Conservation (phyloP, 1,284 basidiomycete species). For the Cryptococcus sp. region DNA sequence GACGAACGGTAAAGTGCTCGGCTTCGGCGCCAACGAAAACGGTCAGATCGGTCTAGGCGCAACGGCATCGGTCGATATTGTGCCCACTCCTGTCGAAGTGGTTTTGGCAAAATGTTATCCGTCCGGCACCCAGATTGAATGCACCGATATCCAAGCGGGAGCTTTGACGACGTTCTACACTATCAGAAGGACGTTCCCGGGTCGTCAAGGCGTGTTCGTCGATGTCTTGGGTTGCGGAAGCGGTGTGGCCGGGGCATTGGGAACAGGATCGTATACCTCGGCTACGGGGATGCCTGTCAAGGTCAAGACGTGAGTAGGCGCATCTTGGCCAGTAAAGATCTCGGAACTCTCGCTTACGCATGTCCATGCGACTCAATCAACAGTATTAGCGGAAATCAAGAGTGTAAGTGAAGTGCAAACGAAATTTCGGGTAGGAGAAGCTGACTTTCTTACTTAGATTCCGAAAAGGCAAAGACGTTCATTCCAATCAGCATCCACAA, state of each 20-base stretch:
- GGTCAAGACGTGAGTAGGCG: slow-evolving; percentile 62
- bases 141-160: slow-evolving; percentile 69
- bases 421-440: background rate
- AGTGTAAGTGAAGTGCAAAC: slow-evolving; percentile 62
- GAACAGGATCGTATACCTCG: slow-evolving; percentile 76
- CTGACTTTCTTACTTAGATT: slow-evolving; percentile 58
- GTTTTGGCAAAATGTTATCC: slow-evolving; percentile 62
- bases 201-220: slow-evolving; percentile 52
- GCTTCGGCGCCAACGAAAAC: slow-evolving; percentile 83
- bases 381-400: slow-evolving; percentile 73
- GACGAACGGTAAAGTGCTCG: slow-evolving; percentile 73
- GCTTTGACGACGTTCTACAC: slow-evolving; percentile 65
- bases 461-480: slow-evolving; percentile 64
- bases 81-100: slow-evolving; percentile 84
- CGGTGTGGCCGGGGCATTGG: slow-evolving; percentile 79
- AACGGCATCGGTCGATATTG: slow-evolving; percentile 67
- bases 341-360: too few relatives aligned
- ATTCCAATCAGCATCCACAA: slow-evolving; percentile 70
- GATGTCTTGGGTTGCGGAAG: slow-evolving; percentile 81
- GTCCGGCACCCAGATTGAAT: slow-evolving; percentile 62
- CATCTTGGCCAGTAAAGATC: background rate
- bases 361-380: background rate
- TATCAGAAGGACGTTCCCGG: slow-evolving; percentile 60
- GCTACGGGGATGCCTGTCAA: slow-evolving; percentile 71
- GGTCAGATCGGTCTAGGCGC: slow-evolving; percentile 83